Conservation (phyloP, 371 early-diverging fungal species). For the Parasitella parasitica region DNA sequence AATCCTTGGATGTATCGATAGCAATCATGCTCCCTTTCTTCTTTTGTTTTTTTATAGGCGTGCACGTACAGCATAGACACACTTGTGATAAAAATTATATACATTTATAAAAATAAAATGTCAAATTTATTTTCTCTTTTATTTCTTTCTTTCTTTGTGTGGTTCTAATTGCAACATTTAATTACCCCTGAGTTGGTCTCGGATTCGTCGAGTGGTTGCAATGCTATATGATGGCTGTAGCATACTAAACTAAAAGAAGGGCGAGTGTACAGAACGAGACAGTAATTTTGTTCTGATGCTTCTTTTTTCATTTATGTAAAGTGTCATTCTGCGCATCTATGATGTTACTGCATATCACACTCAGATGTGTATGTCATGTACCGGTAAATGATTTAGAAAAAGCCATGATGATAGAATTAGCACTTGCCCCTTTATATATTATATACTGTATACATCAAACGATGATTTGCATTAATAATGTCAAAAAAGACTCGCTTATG, state of each 20-base stretch:
- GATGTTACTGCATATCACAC: not conserved
- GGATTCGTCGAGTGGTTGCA: not conserved
- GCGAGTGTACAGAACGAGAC: not conserved
- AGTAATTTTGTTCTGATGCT: not conserved
- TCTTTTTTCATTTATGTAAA: constrained; percentile 1
- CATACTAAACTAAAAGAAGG: too few relatives aligned
- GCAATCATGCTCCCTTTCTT: too few relatives aligned
- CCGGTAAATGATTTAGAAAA: not conserved
- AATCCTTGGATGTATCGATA: not conserved
- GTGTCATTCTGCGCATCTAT: not conserved
- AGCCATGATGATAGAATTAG: not conserved
- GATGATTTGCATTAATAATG: too few relatives aligned
- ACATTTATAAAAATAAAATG: too few relatives aligned
- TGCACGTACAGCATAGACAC: too few relatives aligned
- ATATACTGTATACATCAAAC: too few relatives aligned
- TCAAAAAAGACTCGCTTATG: too few relatives aligned
- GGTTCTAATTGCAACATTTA: not conserved
- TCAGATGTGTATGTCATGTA: not conserved
- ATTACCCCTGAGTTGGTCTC: not conserved
- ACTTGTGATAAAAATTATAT: too few relatives aligned
- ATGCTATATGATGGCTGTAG: too few relatives aligned
- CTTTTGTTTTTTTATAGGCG: not conserved
- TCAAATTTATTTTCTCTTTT: not conserved
- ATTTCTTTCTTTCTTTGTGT: too few relatives aligned
- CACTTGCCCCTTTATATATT: not conserved